Evolutionary conservation across 176 grass and related monocot genomes (phyloP).

Genomic region (Alloteropsis semialata): DNA sequence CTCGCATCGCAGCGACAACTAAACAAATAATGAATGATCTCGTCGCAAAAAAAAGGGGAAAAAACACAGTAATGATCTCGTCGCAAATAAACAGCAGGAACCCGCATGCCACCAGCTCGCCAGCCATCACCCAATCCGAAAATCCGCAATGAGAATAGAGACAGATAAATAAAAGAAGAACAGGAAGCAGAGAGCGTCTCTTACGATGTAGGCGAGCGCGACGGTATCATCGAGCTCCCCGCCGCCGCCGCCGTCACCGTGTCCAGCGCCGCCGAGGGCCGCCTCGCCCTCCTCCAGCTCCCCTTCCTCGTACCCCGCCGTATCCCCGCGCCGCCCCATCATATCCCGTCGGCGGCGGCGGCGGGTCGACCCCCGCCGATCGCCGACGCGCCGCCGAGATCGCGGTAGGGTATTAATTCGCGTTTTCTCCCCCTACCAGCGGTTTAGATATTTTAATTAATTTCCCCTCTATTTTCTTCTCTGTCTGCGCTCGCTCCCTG

Average conservation of each 20-base stretch:
- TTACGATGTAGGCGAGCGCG: conserved; percentile 60
- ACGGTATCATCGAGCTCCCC: conserved; percentile 38
- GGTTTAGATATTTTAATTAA: conserved; percentile 17
- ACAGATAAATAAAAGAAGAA: background rate
- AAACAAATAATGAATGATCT: no score
- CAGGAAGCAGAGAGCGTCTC: background rate
- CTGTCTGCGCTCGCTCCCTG: background rate
- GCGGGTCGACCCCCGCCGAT: conserved; percentile 1
- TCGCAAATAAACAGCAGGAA: background rate
- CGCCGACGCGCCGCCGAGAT: conserved; percentile 32
- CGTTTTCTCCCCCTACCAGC: background rate
- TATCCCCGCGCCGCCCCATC: background rate
- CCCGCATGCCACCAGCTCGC: background rate
- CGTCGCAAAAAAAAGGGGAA: no score
- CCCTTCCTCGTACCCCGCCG: conserved; percentile 37
- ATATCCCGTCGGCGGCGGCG: background rate
- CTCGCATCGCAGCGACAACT: background rate
- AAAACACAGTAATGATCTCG: background rate
- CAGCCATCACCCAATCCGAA: background rate
- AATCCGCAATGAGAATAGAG: background rate
- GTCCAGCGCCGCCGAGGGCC: background rate
- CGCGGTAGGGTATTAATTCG: conserved; percentile 26
- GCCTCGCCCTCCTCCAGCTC: conserved; percentile 54
- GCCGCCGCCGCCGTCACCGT: background rate
- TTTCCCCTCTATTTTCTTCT: background rate